Evolutionary conservation across 2,329 filamentous ascomycete genomes (phyloP).

Genomic region (Domatiomyces globalis): DNA sequence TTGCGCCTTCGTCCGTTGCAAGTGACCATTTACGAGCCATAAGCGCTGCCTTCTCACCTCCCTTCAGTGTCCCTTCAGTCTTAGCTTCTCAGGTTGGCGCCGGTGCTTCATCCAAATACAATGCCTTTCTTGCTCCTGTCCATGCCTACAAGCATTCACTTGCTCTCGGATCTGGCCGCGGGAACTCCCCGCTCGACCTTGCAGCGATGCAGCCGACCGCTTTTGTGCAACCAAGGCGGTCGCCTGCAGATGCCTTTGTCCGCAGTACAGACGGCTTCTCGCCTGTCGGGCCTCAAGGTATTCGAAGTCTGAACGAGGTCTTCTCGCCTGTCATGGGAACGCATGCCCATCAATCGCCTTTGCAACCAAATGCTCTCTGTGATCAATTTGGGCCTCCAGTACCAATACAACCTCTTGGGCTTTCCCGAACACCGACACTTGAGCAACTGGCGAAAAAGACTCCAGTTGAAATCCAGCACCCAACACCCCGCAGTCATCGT

Average conservation of each 20-base stretch:
- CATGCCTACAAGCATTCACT: slow-evolving; percentile 61
- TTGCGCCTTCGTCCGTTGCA: slow-evolving; percentile 63
- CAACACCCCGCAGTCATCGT: slow-evolving; percentile 46
- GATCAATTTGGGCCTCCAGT: slow-evolving; percentile 22
- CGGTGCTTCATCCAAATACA: slow-evolving; percentile 57
- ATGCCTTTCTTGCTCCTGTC: slow-evolving; percentile 38
- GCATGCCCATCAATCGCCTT: background rate
- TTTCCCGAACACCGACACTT: slow-evolving; percentile 8
- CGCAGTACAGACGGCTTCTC: slow-evolving; percentile 35
- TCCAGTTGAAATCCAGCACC: slow-evolving; percentile 42
- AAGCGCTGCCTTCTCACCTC: slow-evolving; percentile 49
- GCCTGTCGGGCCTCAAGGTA: slow-evolving; percentile 40
- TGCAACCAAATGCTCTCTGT: background rate
- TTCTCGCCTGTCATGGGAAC: slow-evolving; percentile 38
- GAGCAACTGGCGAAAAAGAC: slow-evolving; percentile 14
- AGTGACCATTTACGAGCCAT: slow-evolving; percentile 51
- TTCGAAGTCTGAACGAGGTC: slow-evolving; percentile 33
- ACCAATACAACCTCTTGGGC: slow-evolving; percentile 10
- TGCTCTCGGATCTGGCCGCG: slow-evolving; percentile 43
- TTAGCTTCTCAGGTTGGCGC: slow-evolving; percentile 51
- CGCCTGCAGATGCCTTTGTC: slow-evolving; percentile 29
- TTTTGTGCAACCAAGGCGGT: slow-evolving; percentile 27
- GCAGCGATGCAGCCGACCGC: slow-evolving; percentile 49
- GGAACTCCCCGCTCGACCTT: slow-evolving; percentile 54
- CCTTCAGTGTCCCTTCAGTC: slow-evolving; percentile 44